Base-by-base conservation (phyloP, 305 asterid species). In the Fraxinus dipetala region DNA sequence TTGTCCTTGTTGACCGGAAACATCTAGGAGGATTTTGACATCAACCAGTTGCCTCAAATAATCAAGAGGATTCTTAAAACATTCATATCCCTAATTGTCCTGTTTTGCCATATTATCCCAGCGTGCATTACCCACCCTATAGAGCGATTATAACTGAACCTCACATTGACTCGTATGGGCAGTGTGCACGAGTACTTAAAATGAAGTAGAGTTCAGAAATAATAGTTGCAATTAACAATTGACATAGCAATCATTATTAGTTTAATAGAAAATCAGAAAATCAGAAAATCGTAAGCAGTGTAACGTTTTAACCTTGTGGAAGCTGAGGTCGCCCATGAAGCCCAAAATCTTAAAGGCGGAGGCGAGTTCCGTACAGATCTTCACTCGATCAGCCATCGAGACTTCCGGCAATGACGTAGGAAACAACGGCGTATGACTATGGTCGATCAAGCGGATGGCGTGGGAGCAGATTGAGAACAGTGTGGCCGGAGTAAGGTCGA, bases 261-360 rank as follows among this genome's bases (percentile, higher is more conserved):
- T 63, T 63, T 22, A 63, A 63, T 28, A 63, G 14, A 22, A 10
- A 63, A 54, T 48, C 3, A 24, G 34, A 63, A 9, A 63, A 63
- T 24, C 32, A 24, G 34, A 22, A 63, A 24, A 63, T 24, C 32
- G 72, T 22, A 61, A 20, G 26, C 65, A 63, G 34, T 63, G 32
- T 24, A 26, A 63, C 34, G 72, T 24, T 63, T 63, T 63, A 80
- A 93, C 95, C 94, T 90, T 90, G 77, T 87, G 92, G 80, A 90
- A 90, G 85, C 92, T 89, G 76, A 90, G 90, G 75, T 86, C 93
- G 16, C 90, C 90, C 32, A 38, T 77, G 87, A 85, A 93, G 63
- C 94, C 95, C 5, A 93, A 77, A 59, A 63, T 80, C 77, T 85
- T 87, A 84, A 90, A 89, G 78, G 92, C 88, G 83, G 86, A 65